Evolutionary conservation across 2,329 filamentous ascomycete genomes (phyloP).

Genomic region (Xylaria sp.): DNA sequence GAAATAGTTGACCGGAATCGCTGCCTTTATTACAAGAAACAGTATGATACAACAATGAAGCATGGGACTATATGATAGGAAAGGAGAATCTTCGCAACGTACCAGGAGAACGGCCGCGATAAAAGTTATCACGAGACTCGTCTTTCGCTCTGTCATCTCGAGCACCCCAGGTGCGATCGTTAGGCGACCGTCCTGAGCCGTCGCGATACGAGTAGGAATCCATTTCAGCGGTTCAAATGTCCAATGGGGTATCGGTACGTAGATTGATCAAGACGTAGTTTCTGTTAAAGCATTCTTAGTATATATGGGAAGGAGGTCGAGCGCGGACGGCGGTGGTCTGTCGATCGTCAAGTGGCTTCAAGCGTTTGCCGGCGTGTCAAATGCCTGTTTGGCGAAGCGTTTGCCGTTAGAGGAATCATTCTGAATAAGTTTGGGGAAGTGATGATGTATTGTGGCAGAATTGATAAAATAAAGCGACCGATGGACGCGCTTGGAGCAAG

Average conservation of each 20-base stretch:
- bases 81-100: conserved; percentile 51
- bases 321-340: conserved; percentile 33
- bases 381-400: conserved; percentile 62
- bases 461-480: conserved; percentile 40
- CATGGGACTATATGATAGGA: conserved; percentile 35
- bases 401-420: conserved; percentile 67
- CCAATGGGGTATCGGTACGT: background rate
- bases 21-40: background rate
- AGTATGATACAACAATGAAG: background rate
- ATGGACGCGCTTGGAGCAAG: conserved; percentile 45
- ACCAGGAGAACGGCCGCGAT: conserved; percentile 77
- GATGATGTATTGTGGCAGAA: conserved; percentile 40
- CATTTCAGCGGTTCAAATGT: conserved; percentile 53
- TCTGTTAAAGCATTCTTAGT: conserved; percentile 24
- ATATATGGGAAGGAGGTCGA: conserved; percentile 40
- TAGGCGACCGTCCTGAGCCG: conserved; percentile 61
- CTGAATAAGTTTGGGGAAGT: conserved; percentile 50
- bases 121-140: conserved; percentile 68
- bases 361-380: conserved; percentile 39
- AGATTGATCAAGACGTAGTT: conserved; percentile 7
- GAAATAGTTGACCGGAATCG: background rate
- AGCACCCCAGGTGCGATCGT: conserved; percentile 61
- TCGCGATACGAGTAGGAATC: conserved; percentile 68
- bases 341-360: conserved; percentile 46
- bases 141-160: conserved; percentile 65